These are phyloP conservation scores for Metschnikowia dekortorum DNA, from an alignment of 805 yeast genomes.

Conservation along the genomic window DNA sequence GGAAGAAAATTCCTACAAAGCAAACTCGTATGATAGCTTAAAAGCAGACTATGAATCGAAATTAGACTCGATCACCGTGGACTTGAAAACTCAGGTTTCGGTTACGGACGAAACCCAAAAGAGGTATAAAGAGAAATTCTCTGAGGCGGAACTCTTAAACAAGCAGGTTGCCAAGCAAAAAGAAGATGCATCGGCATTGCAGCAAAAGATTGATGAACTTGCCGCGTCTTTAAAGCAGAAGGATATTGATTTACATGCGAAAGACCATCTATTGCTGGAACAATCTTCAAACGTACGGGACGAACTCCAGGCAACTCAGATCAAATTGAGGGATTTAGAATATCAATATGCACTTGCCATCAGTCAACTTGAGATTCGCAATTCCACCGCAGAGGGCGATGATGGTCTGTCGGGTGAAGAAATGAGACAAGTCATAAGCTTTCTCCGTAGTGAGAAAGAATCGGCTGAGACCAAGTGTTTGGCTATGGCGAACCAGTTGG, in stretches of 20 bases:
- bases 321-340: slow-evolving; percentile 51
- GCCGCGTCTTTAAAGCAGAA: slow-evolving; percentile 3
- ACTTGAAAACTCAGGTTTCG: slow-evolving; percentile 39
- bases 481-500: slow-evolving; percentile 45
- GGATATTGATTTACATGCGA: slow-evolving; percentile 45
- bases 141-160: slow-evolving; percentile 12
- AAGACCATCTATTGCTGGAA: slow-evolving; percentile 19
- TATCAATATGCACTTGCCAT: slow-evolving; percentile 66
- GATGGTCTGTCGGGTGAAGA: slow-evolving; percentile 19
- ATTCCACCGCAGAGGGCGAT: slow-evolving; percentile 12
- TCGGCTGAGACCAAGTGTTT: slow-evolving; percentile 51
- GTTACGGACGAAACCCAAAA: slow-evolving; percentile 47
- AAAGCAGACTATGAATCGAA: slow-evolving; percentile 30
- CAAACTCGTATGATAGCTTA: slow-evolving; percentile 31
- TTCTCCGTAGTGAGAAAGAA: slow-evolving; percentile 73
- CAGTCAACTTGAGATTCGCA: slow-evolving; percentile 56
- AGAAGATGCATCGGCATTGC: background rate
- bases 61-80: slow-evolving; percentile 24
- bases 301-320: slow-evolving; percentile 38
- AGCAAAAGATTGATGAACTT: slow-evolving; percentile 2
- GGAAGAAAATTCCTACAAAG: slow-evolving; percentile 26
- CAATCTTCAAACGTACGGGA: slow-evolving; percentile 24
- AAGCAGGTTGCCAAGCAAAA: slow-evolving; percentile 11
- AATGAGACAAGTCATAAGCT: slow-evolving; percentile 49
- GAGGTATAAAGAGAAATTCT: slow-evolving; percentile 38